Percentiles rank a stretch among this genome's conserved stretches.
Evolutionary conservation across 306 rosid species (phyloP).

Genomic region (Quercus engelmannii): DNA sequence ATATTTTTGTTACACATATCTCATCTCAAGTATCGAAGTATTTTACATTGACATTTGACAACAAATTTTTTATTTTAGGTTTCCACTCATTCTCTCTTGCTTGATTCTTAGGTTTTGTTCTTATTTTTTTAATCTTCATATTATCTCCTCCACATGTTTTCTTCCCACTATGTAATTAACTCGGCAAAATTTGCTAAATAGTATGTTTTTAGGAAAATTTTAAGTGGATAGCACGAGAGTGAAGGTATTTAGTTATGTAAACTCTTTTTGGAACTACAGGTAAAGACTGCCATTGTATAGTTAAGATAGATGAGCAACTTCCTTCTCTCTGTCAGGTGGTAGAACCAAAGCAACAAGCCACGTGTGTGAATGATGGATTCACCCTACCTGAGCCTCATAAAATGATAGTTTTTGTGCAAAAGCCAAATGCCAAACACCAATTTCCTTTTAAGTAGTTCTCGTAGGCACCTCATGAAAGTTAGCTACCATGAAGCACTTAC

Average conservation of each 20-base stretch:
- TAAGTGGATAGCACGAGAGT: conserved; percentile 29
- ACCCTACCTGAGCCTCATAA: neutral
- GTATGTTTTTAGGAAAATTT: too few relatives aligned
- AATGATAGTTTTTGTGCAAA: neutral
- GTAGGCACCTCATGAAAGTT: neutral
- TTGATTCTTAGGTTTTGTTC: too few relatives aligned
- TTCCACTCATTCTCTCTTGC: too few relatives aligned
- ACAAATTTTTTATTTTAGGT: too few relatives aligned
- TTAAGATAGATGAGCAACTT: neutral
- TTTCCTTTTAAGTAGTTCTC: neutral
- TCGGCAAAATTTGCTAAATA: too few relatives aligned
- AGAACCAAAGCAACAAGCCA: neutral
- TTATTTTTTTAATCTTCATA: too few relatives aligned
- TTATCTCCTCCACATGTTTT: too few relatives aligned
- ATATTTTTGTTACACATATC: too few relatives aligned
- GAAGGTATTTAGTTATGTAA: conserved; percentile 12
- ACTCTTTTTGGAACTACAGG: conserved; percentile 67
- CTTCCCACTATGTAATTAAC: too few relatives aligned
- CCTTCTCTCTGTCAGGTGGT: neutral
- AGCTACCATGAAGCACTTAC: neutral
- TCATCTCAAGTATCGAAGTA: too few relatives aligned
- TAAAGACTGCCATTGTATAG: conserved; percentile 17
- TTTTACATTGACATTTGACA: too few relatives aligned
- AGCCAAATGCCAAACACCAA: neutral
- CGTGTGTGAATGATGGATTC: neutral